Evolutionary conservation across 257 asterid genomes (phyloP).

Genomic region (Nicotiana tomentosiformis): DNA sequence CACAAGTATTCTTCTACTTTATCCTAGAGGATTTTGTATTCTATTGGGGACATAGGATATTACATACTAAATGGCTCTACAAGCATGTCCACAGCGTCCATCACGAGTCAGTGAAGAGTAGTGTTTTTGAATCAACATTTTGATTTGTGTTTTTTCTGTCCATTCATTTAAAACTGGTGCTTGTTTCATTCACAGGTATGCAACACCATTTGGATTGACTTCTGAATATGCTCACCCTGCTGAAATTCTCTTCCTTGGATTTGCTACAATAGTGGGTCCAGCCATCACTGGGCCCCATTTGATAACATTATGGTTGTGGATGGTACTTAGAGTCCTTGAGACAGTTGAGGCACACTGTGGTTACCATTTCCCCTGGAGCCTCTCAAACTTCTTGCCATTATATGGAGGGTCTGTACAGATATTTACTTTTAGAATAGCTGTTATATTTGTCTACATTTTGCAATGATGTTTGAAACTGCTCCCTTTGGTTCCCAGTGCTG

Average conservation of each 20-base stretch:
- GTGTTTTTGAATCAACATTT: conserved; percentile 2
- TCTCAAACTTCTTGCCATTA: conserved; percentile 87
- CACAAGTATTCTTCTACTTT: conserved; percentile 84
- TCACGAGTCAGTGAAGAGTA: conserved; percentile 70
- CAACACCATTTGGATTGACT: conserved; percentile 98
- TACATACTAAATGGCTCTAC: conserved; percentile 99
- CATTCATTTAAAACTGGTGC: conserved; percentile 9
- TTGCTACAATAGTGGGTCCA: conserved; percentile 94
- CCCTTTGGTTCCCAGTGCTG: conserved; percentile 58
- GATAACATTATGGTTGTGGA: conserved; percentile 93
- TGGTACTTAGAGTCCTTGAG: conserved; percentile 94
- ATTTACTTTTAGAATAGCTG: not conserved
- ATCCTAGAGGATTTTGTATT: conserved; percentile 88
- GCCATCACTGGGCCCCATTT: conserved; percentile 98
- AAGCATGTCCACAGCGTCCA: conserved; percentile 98
- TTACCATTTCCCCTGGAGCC: conserved; percentile 94
- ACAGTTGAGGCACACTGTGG: conserved; percentile 99
- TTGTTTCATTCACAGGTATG: conserved; percentile 53
- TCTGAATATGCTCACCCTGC: conserved; percentile 99
- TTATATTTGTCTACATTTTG: not conserved
- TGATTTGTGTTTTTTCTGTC: not conserved
- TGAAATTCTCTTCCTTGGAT: conserved; percentile 93
- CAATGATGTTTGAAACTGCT: conserved; percentile 18
- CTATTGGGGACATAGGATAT: conserved; percentile 96
- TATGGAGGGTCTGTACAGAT: conserved; percentile 81